These are phyloP conservation scores for Sedum album DNA, from an alignment of 164 flowering plant species.

Conservation along the genomic window DNA sequence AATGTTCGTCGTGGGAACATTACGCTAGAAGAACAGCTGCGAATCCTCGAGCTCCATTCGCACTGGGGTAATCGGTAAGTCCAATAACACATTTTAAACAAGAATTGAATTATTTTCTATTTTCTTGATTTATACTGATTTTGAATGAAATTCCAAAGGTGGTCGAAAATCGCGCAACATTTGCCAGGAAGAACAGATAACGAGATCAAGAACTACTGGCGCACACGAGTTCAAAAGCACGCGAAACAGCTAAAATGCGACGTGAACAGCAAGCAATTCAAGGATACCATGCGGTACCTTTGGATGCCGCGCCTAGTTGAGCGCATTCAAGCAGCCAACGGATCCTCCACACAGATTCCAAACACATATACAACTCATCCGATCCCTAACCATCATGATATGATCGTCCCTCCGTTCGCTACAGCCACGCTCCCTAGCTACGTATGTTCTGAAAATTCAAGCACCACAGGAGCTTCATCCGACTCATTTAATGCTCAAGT, in stretches of 20 bases:
- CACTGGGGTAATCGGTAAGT: background rate
- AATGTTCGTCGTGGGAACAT: background rate
- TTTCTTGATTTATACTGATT: background rate
- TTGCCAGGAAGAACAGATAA: conserved; percentile 91
- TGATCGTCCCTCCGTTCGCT: background rate
- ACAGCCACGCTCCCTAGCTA: background rate
- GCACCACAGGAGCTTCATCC: conserved; percentile 16
- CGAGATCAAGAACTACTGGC: conserved; percentile 94
- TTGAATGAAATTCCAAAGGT: conserved; percentile 24
- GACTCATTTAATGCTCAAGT: conserved; percentile 17
- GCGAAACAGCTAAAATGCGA: conserved; percentile 89
- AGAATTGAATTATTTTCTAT: no score
- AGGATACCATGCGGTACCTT: conserved; percentile 69
- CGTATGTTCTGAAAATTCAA: conserved; percentile 6
- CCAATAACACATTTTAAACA: background rate
- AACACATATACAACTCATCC: background rate
- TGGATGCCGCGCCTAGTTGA: conserved; percentile 65
- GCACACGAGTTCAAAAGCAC: conserved; percentile 87
- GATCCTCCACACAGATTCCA: background rate
- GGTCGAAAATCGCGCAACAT: conserved; percentile 89
- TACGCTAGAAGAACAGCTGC: background rate
- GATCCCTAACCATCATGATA: background rate
- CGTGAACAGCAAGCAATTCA: conserved; percentile 85
- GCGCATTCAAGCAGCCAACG: conserved; percentile 19
- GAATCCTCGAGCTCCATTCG: background rate